Evolutionary conservation across 2,329 filamentous ascomycete species (phyloP).

Genomic region (Nemania serpens): DNA sequence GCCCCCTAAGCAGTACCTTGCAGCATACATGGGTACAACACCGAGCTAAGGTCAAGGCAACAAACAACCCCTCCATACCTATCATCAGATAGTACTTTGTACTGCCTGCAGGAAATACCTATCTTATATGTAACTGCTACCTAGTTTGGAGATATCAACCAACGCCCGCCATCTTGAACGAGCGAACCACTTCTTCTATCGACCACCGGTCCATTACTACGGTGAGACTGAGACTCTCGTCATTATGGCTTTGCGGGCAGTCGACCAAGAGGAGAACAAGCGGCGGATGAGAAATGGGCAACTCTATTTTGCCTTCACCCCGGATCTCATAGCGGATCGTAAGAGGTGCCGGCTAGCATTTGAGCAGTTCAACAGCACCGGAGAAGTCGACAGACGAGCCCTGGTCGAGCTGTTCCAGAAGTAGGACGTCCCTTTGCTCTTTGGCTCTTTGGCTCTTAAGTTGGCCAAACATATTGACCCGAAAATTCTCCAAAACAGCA

Average conservation of each 20-base stretch:
- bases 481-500: slow-evolving; percentile 48
- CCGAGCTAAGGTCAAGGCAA: background rate
- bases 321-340: slow-evolving; percentile 67
- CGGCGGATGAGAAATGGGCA: slow-evolving; percentile 68
- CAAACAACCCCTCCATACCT: no score
- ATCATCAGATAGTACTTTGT: no score
- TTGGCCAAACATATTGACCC: background rate
- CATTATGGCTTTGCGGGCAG: slow-evolving; percentile 33
- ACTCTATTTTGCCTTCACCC: slow-evolving; percentile 75
- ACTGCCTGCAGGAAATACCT: background rate
- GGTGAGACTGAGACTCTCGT: background rate
- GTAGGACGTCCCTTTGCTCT: slow-evolving; percentile 51
- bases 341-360: slow-evolving; percentile 66
- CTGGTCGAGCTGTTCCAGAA: slow-evolving; percentile 72
- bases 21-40: no score
- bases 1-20: no score
- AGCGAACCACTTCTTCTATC: no score
- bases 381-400: slow-evolving; percentile 62
- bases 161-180: background rate
- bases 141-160: no score
- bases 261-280: slow-evolving; percentile 54
- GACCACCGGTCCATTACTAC: no score
- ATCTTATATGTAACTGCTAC: background rate
- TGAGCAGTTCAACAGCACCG: slow-evolving; percentile 65
- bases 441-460: background rate